Conservation (phyloP, 768 basidiomycete species). For the Steccherinum ochraceum region DNA sequence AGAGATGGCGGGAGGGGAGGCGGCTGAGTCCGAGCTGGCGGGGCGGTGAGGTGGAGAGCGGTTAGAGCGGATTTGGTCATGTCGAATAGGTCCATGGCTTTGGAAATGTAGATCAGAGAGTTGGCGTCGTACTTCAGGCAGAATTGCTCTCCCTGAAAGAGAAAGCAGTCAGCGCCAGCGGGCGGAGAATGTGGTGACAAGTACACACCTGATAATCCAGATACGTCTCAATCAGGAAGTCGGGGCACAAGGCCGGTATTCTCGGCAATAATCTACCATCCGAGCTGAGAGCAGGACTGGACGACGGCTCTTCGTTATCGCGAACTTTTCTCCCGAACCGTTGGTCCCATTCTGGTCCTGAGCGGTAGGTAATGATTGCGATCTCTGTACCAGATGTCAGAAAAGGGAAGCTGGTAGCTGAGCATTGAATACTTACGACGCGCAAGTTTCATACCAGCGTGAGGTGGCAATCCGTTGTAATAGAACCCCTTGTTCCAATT, state of each 20-base stretch:
- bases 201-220: slow-evolving; percentile 75
- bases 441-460: slow-evolving; percentile 97
- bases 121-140: slow-evolving; percentile 99
- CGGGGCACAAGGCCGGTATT: slow-evolving; percentile 83
- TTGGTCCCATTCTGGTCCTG: slow-evolving; percentile 98
- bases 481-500: slow-evolving; percentile 99
- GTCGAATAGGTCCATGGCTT: slow-evolving; percentile 99
- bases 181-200: not conserved
- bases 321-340: slow-evolving; percentile 86
- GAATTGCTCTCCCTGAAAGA: slow-evolving; percentile 81
- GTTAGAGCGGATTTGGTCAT: slow-evolving; percentile 76
- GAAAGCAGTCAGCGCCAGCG: not conserved
- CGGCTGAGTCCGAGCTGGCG: slow-evolving; percentile 18
- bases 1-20: slow-evolving; percentile 24
- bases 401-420: not conserved
- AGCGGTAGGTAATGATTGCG: slow-evolving; percentile 97
- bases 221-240: slow-evolving; percentile 98
- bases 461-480: slow-evolving; percentile 91
- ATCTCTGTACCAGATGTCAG: slow-evolving; percentile 70
- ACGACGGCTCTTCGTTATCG: slow-evolving; percentile 26
- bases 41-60: slow-evolving; percentile 50
- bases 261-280: slow-evolving; percentile 13
- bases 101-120: slow-evolving; percentile 96
- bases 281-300: not conserved
- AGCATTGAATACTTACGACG: slow-evolving; percentile 57